A percentile compares a stretch with the other conserved stretches of the same genome.
Conservation (phyloP, 352 stramenopile species). For the Pythium aphanidermatum region DNA sequence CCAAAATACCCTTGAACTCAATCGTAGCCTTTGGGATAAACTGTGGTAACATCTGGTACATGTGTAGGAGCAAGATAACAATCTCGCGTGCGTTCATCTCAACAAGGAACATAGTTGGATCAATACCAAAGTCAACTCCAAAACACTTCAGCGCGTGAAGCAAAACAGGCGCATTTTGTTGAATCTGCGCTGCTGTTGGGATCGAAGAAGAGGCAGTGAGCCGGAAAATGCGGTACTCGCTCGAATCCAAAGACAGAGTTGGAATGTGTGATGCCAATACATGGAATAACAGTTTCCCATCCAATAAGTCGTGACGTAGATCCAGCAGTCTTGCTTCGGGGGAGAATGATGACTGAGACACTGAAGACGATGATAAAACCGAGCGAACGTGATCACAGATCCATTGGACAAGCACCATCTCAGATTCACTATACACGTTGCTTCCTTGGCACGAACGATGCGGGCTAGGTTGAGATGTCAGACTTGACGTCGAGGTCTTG, state of each 20-base stretch:
- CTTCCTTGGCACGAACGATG: slow-evolving; percentile 47
- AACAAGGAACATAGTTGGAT: slow-evolving; percentile 39
- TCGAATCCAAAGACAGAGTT: slow-evolving; percentile 53
- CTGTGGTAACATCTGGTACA: slow-evolving; percentile 88
- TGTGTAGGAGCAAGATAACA: slow-evolving; percentile 83
- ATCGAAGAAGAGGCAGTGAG: background rate
- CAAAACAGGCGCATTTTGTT: slow-evolving; percentile 53
- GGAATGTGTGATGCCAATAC: slow-evolving; percentile 86
- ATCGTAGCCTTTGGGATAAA: slow-evolving; percentile 93
- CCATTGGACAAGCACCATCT: slow-evolving; percentile 91
- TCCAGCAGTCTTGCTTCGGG: slow-evolving; percentile 43
- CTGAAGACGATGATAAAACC: background rate
- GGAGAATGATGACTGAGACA: background rate
- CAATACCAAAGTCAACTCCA: slow-evolving; percentile 77
- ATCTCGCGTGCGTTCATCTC: slow-evolving; percentile 62
- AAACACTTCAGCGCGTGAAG: slow-evolving; percentile 58
- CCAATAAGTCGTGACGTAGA: slow-evolving; percentile 49
- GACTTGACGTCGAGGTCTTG: background rate
- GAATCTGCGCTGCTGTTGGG: slow-evolving; percentile 26
- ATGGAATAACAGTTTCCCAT: slow-evolving; percentile 81
- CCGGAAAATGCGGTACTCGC: slow-evolving; percentile 68
- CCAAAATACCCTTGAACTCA: slow-evolving; percentile 87
- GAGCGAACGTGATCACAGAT: slow-evolving; percentile 64
- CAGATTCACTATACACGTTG: slow-evolving; percentile 90
- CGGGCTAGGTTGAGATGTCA: background rate